These are phyloP conservation scores for Sporothrix mexicana DNA, from an alignment of 2,329 filamentous ascomycete species.

Conservation along the genomic window DNA sequence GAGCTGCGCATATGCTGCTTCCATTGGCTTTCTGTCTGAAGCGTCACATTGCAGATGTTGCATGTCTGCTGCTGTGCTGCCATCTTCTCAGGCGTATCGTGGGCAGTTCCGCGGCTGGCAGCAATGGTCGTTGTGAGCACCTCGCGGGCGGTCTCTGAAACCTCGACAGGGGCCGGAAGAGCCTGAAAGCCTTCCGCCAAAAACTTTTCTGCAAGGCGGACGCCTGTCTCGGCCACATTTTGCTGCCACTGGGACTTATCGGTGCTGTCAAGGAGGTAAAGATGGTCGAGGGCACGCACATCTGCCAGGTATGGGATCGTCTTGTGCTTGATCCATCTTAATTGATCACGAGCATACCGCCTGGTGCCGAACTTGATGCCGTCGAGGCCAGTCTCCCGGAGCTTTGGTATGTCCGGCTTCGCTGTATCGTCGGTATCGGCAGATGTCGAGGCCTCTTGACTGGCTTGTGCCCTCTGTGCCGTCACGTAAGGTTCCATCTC, in stretches of 20 bases:
- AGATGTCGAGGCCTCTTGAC: neutral
- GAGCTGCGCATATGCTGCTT: slow-evolving; percentile 53
- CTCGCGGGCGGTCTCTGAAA: slow-evolving; percentile 57
- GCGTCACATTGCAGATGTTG: slow-evolving; percentile 71
- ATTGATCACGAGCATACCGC: slow-evolving; percentile 84
- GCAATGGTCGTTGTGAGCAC: slow-evolving; percentile 60
- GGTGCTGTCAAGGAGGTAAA: slow-evolving; percentile 85
- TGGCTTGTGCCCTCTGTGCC: slow-evolving; percentile 20
- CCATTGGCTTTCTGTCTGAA: slow-evolving; percentile 62
- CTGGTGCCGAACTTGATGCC: slow-evolving; percentile 81
- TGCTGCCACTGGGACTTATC: slow-evolving; percentile 66
- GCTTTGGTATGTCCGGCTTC: slow-evolving; percentile 54
- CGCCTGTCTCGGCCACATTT: slow-evolving; percentile 70
- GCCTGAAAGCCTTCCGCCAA: slow-evolving; percentile 54
- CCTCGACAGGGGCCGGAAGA: slow-evolving; percentile 57
- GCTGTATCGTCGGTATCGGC: neutral
- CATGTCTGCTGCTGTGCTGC: slow-evolving; percentile 66
- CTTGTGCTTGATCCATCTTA: slow-evolving; percentile 86
- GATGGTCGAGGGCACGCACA: slow-evolving; percentile 57
- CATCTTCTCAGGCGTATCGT: slow-evolving; percentile 53
- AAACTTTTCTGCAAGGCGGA: slow-evolving; percentile 66
- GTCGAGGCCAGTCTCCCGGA: slow-evolving; percentile 68
- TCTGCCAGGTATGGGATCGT: slow-evolving; percentile 71
- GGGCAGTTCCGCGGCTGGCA: slow-evolving; percentile 42
- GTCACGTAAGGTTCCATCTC: slow-evolving; percentile 77